These are phyloP conservation scores for Blumeria hordei DNA, from an alignment of 2,329 filamentous ascomycete genomes.

Conservation along the genomic window DNA sequence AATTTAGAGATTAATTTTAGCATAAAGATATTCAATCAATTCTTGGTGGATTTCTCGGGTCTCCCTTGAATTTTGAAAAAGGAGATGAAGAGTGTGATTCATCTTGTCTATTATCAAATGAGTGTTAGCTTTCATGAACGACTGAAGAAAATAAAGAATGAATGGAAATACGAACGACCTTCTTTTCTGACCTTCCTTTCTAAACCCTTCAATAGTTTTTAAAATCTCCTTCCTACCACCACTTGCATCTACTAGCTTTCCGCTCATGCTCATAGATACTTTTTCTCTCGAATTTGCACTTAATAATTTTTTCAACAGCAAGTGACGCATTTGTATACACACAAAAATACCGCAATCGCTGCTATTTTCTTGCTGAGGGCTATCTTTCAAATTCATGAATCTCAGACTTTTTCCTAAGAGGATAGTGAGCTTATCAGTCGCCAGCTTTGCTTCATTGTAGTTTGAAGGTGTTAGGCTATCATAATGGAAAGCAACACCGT, in stretches of 20 bases:
- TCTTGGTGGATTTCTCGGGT: constrained; percentile 9
- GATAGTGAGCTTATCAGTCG: constrained; percentile 41
- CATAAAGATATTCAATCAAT: constrained; percentile 5
- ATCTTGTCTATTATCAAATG: constrained; percentile 6
- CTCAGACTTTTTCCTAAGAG: constrained; percentile 43
- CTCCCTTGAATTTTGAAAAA: constrained; percentile 7
- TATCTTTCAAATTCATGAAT: constrained; percentile 65
- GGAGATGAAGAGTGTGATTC: constrained; percentile 7
- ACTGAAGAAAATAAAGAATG: background rate
- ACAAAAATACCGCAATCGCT: constrained; percentile 93
- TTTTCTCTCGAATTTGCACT: constrained; percentile 60
- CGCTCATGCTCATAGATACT: constrained; percentile 81
- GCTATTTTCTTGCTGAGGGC: constrained; percentile 74
- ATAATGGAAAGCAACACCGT: constrained; percentile 89
- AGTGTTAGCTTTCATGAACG: background rate
- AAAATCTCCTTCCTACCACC: constrained; percentile 78
- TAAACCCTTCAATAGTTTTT: constrained; percentile 62
- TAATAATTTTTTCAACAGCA: constrained; percentile 67
- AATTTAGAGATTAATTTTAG: too few relatives aligned
- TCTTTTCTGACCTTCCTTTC: constrained; percentile 68
- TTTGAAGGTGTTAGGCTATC: constrained; percentile 66
- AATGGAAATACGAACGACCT: constrained; percentile 37
- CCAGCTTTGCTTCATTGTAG: constrained; percentile 43
- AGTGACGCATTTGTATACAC: constrained; percentile 78
- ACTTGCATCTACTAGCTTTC: constrained; percentile 57